These are phyloP conservation scores for Hanseniaspora vineae DNA, from an alignment of 805 yeast species.

Conservation along the genomic window DNA sequence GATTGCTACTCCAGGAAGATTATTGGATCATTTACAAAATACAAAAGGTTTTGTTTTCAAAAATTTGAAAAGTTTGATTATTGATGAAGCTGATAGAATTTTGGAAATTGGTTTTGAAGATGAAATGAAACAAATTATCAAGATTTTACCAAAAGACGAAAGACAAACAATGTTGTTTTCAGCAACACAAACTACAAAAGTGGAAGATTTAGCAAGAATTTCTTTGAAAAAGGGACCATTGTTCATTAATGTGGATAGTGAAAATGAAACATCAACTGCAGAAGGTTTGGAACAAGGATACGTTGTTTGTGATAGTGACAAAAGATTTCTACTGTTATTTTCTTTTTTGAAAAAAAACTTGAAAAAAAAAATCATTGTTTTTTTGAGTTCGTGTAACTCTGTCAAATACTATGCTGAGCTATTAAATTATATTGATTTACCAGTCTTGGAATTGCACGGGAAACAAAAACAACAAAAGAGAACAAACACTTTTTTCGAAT, in stretches of 20 bases:
- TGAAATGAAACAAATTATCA: conserved; percentile 94
- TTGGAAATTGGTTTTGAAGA: conserved; percentile 97
- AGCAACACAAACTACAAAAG: conserved; percentile 99
- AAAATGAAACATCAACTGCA: conserved; percentile 76
- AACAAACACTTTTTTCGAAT: conserved; percentile 95
- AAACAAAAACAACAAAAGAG: conserved; percentile 98
- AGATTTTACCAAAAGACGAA: conserved; percentile 80
- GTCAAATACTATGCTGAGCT: conserved; percentile 94
- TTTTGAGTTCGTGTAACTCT: conserved; percentile 90
- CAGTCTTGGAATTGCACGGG: conserved; percentile 93
- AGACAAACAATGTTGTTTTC: conserved; percentile 96
- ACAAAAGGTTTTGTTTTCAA: conserved; percentile 89
- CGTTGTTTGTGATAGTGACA: conserved; percentile 94
- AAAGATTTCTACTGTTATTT: conserved; percentile 77
- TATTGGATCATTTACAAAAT: conserved; percentile 92
- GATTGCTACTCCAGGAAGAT: conserved; percentile 96
- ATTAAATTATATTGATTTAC: conserved; percentile 89
- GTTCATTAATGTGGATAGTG: conserved; percentile 85
- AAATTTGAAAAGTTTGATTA: conserved; percentile 84
- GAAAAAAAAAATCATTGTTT: conserved; percentile 87
- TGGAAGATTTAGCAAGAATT: conserved; percentile 94
- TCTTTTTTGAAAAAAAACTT: conserved; percentile 88
- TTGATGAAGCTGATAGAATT: conserved; percentile 97
- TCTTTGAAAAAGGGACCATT: conserved; percentile 88
- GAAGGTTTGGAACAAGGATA: conserved; percentile 98